Evolutionary conservation across 2,329 filamentous ascomycete species (phyloP), one percentile per base, ranked within the genome.

Genomic region (Cucurbitaria berberidis): DNA sequence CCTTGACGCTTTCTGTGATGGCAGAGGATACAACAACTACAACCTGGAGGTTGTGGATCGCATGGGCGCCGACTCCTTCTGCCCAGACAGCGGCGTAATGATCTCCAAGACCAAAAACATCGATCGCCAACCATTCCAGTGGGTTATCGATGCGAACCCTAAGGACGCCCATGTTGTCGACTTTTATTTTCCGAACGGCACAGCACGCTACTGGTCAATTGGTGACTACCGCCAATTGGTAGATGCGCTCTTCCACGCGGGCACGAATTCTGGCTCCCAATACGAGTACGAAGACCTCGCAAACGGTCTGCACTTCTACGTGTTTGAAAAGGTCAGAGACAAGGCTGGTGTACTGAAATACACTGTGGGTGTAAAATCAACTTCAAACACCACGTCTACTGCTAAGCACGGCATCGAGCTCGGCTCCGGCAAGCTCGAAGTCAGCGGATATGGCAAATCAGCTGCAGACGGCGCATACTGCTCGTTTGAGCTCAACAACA

Each of bases 221-320:
- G 82, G 81, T 16, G 82, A 84, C 62, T 84, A 83, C 60, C 74
- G 82, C 5, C 82, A 84, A 58, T 67, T 84, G 0, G 76, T 78
- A 1, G 81, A 84, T 54, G 82, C 81, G 2, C 70, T 84, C 15
- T 84, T 84, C 73, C 81, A 84, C 58, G 81, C 80, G 0, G 82
- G 82, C 10, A 82, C 81, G 0, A 69, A 79, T 16, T 82, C 80
- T 0, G 81, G 81, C 5, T 82, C 80, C 26, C 59, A 81, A 62
- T 83, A 70, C 48, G 82, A 84, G 67, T 74, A 78, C 57, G 64
- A 78, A 6, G 82, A 84, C 56, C 67, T 73, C 58, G 66, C 75
- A 3, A 84, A 84, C 48, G 62, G 74, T 2, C 57, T 84, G 42
- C 81, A 83, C 54, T 76, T 84, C 19, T 84, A 84, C 60, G 70